phyloP scores from a whole-genome alignment of 805 yeast genomes.

The Lipomyces sp. region DNA sequence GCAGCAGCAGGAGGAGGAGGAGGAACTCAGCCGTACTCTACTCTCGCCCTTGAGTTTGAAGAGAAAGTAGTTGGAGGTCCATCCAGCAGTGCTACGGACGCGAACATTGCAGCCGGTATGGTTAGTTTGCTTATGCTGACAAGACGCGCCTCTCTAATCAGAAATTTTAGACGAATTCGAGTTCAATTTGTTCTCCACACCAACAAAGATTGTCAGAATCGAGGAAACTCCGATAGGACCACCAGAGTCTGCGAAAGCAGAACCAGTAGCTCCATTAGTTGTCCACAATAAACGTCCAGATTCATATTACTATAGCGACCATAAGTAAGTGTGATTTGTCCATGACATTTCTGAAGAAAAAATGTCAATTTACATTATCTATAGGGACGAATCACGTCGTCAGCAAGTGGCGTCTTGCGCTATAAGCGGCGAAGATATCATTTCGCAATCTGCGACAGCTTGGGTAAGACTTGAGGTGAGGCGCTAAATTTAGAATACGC shows the following conservation, averaged over 20 bases:
- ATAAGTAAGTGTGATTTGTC: slow-evolving; percentile 11
- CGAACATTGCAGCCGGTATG: background rate
- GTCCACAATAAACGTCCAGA: slow-evolving; percentile 31
- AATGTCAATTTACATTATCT: background rate
- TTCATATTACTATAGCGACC: slow-evolving; percentile 28
- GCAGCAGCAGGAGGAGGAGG: background rate
- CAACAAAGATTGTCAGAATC: slow-evolving; percentile 16
- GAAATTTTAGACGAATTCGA: slow-evolving; percentile 23
- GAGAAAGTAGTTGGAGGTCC: background rate
- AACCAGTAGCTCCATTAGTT: slow-evolving; percentile 15
- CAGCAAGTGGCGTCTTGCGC: slow-evolving; percentile 19
- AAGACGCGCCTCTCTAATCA: background rate
- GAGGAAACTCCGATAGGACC: slow-evolving; percentile 13
- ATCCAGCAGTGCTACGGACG: background rate
- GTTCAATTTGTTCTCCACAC: slow-evolving; percentile 28
- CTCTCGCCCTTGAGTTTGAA: slow-evolving; percentile 3
- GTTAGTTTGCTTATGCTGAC: background rate
- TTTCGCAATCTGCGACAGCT: slow-evolving; percentile 19
- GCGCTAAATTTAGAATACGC: background rate
- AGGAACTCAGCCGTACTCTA: background rate
- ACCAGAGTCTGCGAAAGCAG: slow-evolving; percentile 4
- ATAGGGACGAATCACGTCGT: slow-evolving; percentile 14
- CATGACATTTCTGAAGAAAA: background rate
- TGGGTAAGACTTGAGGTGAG: slow-evolving; percentile 14
- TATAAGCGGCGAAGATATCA: slow-evolving; percentile 25